Percentiles rank a stretch among this genome's conserved stretches.
phyloP scores from a whole-genome alignment of 1,284 basidiomycete species.

The Marasmius tenuissimus region DNA sequence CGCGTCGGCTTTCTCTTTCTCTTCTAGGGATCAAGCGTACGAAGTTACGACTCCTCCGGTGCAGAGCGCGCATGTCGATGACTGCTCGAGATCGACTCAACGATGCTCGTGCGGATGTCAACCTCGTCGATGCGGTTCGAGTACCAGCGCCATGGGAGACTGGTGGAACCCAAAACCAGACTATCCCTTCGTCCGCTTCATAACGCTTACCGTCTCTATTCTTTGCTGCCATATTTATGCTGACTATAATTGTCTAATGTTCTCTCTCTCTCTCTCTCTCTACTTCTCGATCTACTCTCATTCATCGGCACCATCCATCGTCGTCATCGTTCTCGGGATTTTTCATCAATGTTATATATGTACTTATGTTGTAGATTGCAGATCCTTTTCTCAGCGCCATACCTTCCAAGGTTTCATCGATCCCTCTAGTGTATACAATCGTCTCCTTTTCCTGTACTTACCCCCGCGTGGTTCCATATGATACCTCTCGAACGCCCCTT shows the following conservation, averaged over 20 bases:
- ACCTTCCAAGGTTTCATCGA: too few species aligned
- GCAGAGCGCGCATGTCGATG: constrained; percentile 72
- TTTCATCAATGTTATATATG: too few species aligned
- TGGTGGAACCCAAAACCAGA: constrained; percentile 20
- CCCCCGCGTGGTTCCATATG: too few species aligned
- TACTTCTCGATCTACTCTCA: too few species aligned
- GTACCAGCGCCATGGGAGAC: constrained; percentile 72
- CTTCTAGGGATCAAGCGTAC: constrained; percentile 75
- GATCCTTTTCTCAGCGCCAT: too few species aligned
- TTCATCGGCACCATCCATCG: too few species aligned
- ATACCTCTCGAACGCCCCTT: too few species aligned
- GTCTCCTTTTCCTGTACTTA: too few species aligned
- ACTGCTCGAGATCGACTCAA: constrained; percentile 63
- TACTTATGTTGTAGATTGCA: too few species aligned
- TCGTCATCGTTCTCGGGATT: too few species aligned
- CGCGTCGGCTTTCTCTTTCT: constrained; percentile 4
- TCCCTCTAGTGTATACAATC: too few species aligned
- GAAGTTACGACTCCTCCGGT: constrained; percentile 73
- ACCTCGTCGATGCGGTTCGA: constrained; percentile 67
- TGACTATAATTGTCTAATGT: neutral
- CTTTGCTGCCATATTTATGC: neutral
- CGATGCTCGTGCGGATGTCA: constrained; percentile 72
- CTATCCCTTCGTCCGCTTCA: neutral
- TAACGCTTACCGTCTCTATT: neutral
- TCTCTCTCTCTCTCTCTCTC: too few species aligned